Percentiles rank a stretch among this genome's conserved stretches.
Conservation (phyloP, 176 grass and related monocot genomes). For the Dactylis glomerata region DNA sequence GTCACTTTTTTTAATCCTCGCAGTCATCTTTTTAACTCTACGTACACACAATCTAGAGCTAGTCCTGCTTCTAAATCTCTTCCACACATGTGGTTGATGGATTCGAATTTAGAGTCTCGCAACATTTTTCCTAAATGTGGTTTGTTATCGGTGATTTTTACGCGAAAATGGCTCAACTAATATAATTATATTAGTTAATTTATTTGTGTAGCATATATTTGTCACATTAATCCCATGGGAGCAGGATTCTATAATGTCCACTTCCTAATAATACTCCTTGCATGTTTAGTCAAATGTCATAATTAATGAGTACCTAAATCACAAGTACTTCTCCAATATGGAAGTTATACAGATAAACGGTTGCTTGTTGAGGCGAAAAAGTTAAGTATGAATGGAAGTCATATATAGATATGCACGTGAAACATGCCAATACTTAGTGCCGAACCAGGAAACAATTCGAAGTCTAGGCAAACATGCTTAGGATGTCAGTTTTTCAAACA, state of each 20-base stretch:
- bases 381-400: not conserved
- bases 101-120: no score
- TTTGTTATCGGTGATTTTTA: not conserved
- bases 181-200: no score
- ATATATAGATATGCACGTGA: not conserved
- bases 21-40: not conserved
- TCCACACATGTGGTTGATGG: not conserved
- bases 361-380: not conserved
- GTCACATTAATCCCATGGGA: not conserved
- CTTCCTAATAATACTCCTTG: not conserved
- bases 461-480: no score
- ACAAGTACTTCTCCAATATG: not conserved
- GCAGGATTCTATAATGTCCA: not conserved
- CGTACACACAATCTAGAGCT: not conserved
- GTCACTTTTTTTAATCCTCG: constrained; percentile 38
- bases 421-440: not conserved
- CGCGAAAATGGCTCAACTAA: not conserved
- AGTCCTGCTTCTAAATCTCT: not conserved
- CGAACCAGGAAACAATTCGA: no score
- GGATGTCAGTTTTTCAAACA: no score
- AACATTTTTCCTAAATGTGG: no score
- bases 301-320: constrained; percentile 7
- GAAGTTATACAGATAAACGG: not conserved
- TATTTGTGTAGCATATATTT: not conserved
- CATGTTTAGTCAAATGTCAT: not conserved